phyloP scores from a whole-genome alignment of 1,284 basidiomycete species.

The Filobasidium uniguttulatum region DNA sequence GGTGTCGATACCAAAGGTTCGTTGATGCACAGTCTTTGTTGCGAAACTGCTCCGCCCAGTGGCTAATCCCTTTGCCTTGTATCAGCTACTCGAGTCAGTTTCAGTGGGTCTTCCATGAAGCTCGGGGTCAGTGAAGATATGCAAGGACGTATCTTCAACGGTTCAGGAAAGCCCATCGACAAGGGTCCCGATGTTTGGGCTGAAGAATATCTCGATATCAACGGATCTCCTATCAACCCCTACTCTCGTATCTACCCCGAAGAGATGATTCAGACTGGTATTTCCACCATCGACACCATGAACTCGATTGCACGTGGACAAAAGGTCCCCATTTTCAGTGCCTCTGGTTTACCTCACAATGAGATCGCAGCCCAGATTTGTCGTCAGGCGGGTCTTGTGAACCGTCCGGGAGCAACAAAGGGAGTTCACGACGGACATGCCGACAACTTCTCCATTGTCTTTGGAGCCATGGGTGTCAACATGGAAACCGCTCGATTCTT shows the following conservation, averaged over 20 bases:
- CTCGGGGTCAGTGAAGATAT: conserved; percentile 99
- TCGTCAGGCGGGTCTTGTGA: conserved; percentile 95
- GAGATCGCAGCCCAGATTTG: conserved; percentile 99
- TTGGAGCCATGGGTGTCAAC: conserved; percentile 99
- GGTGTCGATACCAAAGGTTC: conserved; percentile 82
- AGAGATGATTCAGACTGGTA: conserved; percentile 99
- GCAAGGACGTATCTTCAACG: conserved; percentile 98
- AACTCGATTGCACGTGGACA: conserved; percentile 98
- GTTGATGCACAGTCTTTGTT: background rate
- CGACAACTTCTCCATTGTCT: conserved; percentile 99
- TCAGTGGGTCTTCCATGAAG: conserved; percentile 97
- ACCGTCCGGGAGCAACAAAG: conserved; percentile 66
- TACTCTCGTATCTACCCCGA: conserved; percentile 99
- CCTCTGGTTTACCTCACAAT: conserved; percentile 97
- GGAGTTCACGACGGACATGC: conserved; percentile 98
- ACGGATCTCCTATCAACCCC: conserved; percentile 98
- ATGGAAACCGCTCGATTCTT: conserved; percentile 99
- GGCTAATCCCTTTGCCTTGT: background rate
- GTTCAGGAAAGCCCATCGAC: conserved; percentile 94
- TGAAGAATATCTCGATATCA: conserved; percentile 98
- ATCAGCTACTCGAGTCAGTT: conserved; percentile 82
- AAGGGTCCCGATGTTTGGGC: conserved; percentile 98
- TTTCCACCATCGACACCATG: conserved; percentile 97
- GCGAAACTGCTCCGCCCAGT: background rate
- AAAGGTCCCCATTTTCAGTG: conserved; percentile 99